Evolutionary conservation across 2,329 filamentous ascomycete genomes (phyloP).

Genomic region (Arthroderma sp.): DNA sequence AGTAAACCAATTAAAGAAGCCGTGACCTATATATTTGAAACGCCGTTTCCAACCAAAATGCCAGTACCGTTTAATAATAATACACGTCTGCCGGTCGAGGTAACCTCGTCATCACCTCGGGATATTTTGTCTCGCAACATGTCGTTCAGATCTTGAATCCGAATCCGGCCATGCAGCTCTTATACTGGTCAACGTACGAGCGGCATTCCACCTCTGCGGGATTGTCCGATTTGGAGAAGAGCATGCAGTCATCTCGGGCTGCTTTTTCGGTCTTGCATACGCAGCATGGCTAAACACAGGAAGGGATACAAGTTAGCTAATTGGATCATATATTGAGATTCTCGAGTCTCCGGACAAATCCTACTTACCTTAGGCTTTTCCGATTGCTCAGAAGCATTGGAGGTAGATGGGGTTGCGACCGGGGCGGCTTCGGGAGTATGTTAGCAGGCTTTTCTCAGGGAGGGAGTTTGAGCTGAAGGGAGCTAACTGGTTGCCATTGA

Average conservation of each 20-base stretch:
- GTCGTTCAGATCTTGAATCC: slow-evolving; percentile 55
- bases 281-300: slow-evolving; percentile 63
- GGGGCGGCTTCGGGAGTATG: not conserved
- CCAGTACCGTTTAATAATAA: too few relatives aligned
- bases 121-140: not conserved
- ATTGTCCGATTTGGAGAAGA: slow-evolving; percentile 77
- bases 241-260: slow-evolving; percentile 93
- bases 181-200: slow-evolving; percentile 71
- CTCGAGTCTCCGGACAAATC: not conserved
- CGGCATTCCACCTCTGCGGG: slow-evolving; percentile 67
- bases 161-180: slow-evolving; percentile 81
- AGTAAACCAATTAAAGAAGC: too few relatives aligned
- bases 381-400: too few relatives aligned
- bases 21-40: too few relatives aligned
- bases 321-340: not conserved
- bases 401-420: too few relatives aligned
- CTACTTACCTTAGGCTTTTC: slow-evolving; percentile 1
- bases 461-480: not conserved
- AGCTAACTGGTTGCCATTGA: slow-evolving; percentile 1
- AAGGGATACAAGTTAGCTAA: not conserved
- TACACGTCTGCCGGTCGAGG: too few relatives aligned
- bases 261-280: slow-evolving; percentile 95
- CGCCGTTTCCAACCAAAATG: too few relatives aligned
- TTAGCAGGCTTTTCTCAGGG: not conserved
- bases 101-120: too few relatives aligned